Evolutionary conservation across 1,139 yeast species (phyloP), one percentile per base, ranked within the genome.

Genomic region (Pichiaceae sp.): DNA sequence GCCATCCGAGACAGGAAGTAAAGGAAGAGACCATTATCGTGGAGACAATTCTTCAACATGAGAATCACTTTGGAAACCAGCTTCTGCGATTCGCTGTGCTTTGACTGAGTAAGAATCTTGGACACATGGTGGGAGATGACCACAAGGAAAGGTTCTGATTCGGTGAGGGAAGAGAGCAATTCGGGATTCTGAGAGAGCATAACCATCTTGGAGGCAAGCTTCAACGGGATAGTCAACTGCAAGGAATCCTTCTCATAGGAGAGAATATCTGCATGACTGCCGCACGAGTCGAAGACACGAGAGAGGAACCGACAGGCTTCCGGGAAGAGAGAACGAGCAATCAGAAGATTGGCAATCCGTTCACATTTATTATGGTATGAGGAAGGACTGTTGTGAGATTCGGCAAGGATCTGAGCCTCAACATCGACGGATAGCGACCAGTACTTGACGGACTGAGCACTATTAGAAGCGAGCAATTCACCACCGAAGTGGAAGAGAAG

Each of bases 21-120:
- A 4, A 53, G 37, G 32, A 56, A 53, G 11, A 54, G 33, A 0
- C 59, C 58, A 14, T 52, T 50, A 33, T 55, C 60, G 17, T 37
- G 42, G 3, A 53, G 19, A 1, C 38, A 39, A 19, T 42, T 41
- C 27, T 52, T 53, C 12, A 36, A 31, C 4, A 36, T 31, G 3
- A 53, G 24, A 14, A 56, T 47, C 7, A 49, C 34, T 4, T 39
- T 38, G 9, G 54, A 45, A 2, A 53, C 42, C 0, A 46, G 12
- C 28, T 29, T 29, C 21, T 21, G 32, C 6, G 26, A 17, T 6
- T 15, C 31, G 15, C 7, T 4, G 12, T 24, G 25, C 14, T 30
- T 30, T 7, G 17, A 14, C 14, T 17, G 17, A 8, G 35, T 32
- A 2, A 32, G 21, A 9, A 32, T 17, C 7, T 14, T 11, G 14